Conservation (phyloP, 495 filamentous ascomycete species). For the Aspergillus bertholletiae region DNA sequence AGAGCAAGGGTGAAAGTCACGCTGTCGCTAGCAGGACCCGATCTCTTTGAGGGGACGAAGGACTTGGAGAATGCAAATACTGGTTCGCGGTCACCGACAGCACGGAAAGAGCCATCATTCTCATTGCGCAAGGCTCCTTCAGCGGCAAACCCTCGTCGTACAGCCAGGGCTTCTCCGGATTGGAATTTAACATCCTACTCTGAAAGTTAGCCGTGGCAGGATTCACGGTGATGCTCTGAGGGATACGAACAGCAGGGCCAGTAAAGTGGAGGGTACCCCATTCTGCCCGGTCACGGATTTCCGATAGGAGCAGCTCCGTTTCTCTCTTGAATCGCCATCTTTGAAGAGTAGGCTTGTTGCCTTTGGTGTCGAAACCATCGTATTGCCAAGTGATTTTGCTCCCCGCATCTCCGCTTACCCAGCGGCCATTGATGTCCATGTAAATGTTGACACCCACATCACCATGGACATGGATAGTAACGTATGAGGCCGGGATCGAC, state of each 20-base stretch:
- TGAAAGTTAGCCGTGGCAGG: conserved; percentile 14
- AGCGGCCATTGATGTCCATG: conserved; percentile 83
- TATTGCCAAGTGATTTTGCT: conserved; percentile 69
- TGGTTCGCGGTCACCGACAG: conserved; percentile 80
- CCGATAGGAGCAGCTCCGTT: conserved; percentile 67
- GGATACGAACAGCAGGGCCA: conserved; percentile 54
- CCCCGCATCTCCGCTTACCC: conserved; percentile 73
- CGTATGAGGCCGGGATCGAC: conserved; percentile 83
- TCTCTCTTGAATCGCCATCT: conserved; percentile 62
- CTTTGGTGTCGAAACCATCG: conserved; percentile 32
- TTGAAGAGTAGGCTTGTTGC: conserved; percentile 39
- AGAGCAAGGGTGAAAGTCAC: conserved; percentile 81
- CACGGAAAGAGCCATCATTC: conserved; percentile 61
- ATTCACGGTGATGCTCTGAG: background rate
- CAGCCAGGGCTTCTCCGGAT: conserved; percentile 61
- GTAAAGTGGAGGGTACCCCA: conserved; percentile 86
- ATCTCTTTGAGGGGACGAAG: conserved; percentile 49
- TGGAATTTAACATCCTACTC: conserved; percentile 58
- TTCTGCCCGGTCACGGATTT: conserved; percentile 74
- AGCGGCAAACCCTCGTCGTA: conserved; percentile 71
- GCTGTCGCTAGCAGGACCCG: conserved; percentile 37
- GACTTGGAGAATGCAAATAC: conserved; percentile 89
- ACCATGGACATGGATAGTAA: conserved; percentile 72
- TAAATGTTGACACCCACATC: conserved; percentile 74
- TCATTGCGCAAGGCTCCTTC: conserved; percentile 63